phyloP scores from a whole-genome alignment of 495 filamentous ascomycete genomes.

The Apiosordaria backusii region DNA sequence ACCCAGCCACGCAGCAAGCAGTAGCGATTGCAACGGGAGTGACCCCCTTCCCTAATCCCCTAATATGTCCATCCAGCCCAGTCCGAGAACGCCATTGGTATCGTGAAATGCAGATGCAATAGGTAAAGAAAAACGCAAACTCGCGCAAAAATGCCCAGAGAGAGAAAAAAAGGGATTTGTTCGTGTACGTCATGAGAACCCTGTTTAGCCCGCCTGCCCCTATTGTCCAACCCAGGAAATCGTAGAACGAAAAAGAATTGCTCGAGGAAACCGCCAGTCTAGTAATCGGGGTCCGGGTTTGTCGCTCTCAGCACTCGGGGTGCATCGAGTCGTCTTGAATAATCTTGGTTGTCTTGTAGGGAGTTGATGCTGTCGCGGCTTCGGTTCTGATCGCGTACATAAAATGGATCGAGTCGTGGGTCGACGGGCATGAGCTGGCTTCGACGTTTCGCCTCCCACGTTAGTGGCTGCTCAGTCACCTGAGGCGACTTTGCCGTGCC shows the following conservation, averaged over 20 bases:
- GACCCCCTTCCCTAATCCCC: not conserved
- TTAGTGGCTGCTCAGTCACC: slow-evolving; percentile 29
- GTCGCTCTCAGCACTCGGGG: slow-evolving; percentile 49
- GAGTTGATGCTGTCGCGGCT: slow-evolving; percentile 54
- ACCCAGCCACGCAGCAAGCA: not conserved
- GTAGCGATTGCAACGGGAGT: not conserved
- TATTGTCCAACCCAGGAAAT: slow-evolving; percentile 6
- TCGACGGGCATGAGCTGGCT: slow-evolving; percentile 54
- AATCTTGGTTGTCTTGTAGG: slow-evolving; percentile 55
- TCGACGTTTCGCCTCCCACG: slow-evolving; percentile 32
- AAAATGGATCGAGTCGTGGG: slow-evolving; percentile 54
- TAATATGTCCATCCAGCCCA: not conserved
- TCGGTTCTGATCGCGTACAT: slow-evolving; percentile 44
- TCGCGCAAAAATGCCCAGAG: slow-evolving; percentile 17
- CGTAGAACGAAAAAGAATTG: not conserved
- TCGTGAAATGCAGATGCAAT: slow-evolving; percentile 27
- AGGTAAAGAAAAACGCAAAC: slow-evolving; percentile 11
- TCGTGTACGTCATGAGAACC: slow-evolving; percentile 25
- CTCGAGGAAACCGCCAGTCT: no score
- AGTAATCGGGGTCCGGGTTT: slow-evolving; percentile 48
- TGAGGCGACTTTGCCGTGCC: slow-evolving; percentile 36
- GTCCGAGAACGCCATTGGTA: slow-evolving; percentile 31
- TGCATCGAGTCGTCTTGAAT: slow-evolving; percentile 43
- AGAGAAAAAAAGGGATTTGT: not conserved
- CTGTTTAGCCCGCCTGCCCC: not conserved